Base-by-base conservation (phyloP, 163 green algal genomes). In the Chlorella variabilis region DNA sequence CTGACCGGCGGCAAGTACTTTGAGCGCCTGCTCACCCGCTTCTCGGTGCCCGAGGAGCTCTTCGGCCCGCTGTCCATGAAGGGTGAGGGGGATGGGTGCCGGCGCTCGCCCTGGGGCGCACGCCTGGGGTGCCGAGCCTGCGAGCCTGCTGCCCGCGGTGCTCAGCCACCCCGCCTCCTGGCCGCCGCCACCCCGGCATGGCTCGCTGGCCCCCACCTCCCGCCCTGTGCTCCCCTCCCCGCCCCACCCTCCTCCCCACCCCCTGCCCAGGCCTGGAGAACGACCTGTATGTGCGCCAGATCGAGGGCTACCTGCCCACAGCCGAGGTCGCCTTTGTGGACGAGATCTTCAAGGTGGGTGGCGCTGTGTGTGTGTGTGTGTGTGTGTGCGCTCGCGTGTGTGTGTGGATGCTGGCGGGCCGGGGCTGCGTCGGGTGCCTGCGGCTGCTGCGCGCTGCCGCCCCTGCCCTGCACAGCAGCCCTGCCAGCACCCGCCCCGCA, bases 281-380 rank as follows among this genome's bases (percentile, higher is more conserved):
- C 51, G 92, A 96, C 74, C 58, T 89, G 86, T 96, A 96, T 71
- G 84, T 91, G 75, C 84, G 92, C 38, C 70, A 93, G 81, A 93
- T 85, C 2, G 87, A 92, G 45, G 91, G 91, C 38, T 95, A 95
- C 87, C 85, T 96, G 70, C 92, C 92, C 23, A 90, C 82, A 38
- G 87, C 88, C 1, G 83, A 97, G 63, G 91, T 98, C 33, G 95
- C 95, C 27, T 98, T 98, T 84, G 93, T 98, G 71, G 95, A 98
- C 69, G 95, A 98, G 86, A 98, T 98, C 67, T 95, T 95, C 85
- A 96, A 96, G 85, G 84, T 81, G 63, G 27, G 18, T 18, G 42
- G 31, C 17, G 21, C 45, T 54, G 11, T 54, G 45, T 54, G 45
- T 54, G 45, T 54, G 45, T 11, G 11, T 54, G 45, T 54, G 45